Evolutionary conservation across 345 rosid species (phyloP).

Genomic region (Noccaea caerulescens): DNA sequence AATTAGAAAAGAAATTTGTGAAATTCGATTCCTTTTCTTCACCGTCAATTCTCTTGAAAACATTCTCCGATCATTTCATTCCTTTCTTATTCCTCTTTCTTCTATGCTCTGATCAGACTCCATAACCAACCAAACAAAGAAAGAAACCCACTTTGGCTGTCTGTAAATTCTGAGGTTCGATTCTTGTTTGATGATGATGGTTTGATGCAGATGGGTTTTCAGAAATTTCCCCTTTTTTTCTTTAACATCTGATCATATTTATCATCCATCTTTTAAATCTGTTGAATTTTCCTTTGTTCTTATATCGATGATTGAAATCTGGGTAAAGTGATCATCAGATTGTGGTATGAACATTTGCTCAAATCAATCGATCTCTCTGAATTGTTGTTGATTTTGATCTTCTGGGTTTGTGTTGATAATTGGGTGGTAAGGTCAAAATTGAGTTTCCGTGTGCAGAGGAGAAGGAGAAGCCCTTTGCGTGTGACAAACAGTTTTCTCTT

Average conservation of each 20-base stretch:
- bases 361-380: slow-evolving; percentile 12
- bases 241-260: slow-evolving; percentile 47
- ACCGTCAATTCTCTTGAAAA: slow-evolving; percentile 36
- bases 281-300: slow-evolving; percentile 1
- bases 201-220: slow-evolving; percentile 57
- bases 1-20: slow-evolving; percentile 5
- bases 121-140: slow-evolving; percentile 1
- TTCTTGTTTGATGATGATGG: slow-evolving; percentile 42
- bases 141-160: slow-evolving; percentile 41
- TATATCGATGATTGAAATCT: slow-evolving; percentile 17
- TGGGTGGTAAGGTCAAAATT: slow-evolving; percentile 33
- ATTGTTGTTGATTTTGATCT: slow-evolving; percentile 15
- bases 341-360: slow-evolving; percentile 4
- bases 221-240: slow-evolving; percentile 46
- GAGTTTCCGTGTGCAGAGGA: slow-evolving; percentile 44
- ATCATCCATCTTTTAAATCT: too few species aligned
- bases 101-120: slow-evolving; percentile 43
- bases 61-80: slow-evolving; percentile 27
- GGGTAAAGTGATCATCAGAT: slow-evolving; percentile 50
- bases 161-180: slow-evolving; percentile 42
- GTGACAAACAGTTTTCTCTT: slow-evolving; percentile 32
- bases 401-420: slow-evolving; percentile 33
- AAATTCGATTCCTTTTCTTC: slow-evolving; percentile 29
- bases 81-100: slow-evolving; percentile 25
- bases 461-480: slow-evolving; percentile 45